Conservation (phyloP, 345 rosid species). For the Brassica carinata region DNA sequence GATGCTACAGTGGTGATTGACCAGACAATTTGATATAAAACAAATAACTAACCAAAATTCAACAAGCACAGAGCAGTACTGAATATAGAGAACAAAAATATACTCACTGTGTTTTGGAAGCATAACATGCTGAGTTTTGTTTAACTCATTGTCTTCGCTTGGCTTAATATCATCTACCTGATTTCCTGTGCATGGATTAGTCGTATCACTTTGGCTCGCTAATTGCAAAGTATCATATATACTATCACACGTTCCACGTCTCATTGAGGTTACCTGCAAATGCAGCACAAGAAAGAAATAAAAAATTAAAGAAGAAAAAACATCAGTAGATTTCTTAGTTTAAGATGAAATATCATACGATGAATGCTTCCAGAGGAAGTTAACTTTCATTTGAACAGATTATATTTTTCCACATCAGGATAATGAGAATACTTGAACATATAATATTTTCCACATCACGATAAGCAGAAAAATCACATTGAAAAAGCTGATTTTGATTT, state of each 20-base stretch:
- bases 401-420: not conserved
- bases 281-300: constrained; percentile 5
- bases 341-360: constrained; percentile 1
- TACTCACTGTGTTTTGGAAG: constrained; percentile 49
- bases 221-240: constrained; percentile 71
- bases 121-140: constrained; percentile 13
- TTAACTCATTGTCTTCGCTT: constrained; percentile 39
- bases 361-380: constrained; percentile 7
- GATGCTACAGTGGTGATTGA: constrained; percentile 20
- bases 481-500: constrained; percentile 7
- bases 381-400: not conserved
- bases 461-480: not conserved
- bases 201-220: constrained; percentile 42
- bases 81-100: constrained; percentile 26
- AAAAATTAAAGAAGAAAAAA: constrained; percentile 8
- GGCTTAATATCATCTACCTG: constrained; percentile 53
- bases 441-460: not conserved
- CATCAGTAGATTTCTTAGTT: not conserved
- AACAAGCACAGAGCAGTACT: constrained; percentile 8
- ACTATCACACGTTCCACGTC: constrained; percentile 82
- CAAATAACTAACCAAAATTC: constrained; percentile 3
- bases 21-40: not conserved
- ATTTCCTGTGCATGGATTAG: constrained; percentile 39
- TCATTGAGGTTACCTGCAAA: constrained; percentile 76
- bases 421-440: too few species aligned